Evolutionary conservation across 495 filamentous ascomycete genomes (phyloP).

Genomic region (Penicillium dipodomyicola): DNA sequence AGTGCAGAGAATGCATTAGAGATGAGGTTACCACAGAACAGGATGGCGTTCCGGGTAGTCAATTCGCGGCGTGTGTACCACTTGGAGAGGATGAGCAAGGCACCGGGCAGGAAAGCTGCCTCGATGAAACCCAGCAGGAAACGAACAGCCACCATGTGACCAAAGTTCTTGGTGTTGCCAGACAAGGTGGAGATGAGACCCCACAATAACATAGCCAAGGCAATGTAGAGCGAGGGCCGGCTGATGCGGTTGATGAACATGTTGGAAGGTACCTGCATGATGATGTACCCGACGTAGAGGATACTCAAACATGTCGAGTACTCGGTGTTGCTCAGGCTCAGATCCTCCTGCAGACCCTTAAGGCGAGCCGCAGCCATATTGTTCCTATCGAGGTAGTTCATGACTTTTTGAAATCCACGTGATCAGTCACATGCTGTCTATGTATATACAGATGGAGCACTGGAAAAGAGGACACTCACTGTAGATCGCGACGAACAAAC

Average conservation of each 20-base stretch:
- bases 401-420: constrained; percentile 6
- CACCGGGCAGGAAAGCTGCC: constrained; percentile 45
- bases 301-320: constrained; percentile 62
- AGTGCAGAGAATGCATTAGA: constrained; percentile 65
- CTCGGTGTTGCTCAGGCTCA: constrained; percentile 44
- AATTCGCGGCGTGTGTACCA: constrained; percentile 48
- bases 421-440: not conserved
- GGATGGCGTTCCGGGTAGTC: constrained; percentile 41
- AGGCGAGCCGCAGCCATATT: constrained; percentile 51
- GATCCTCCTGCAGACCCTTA: constrained; percentile 51
- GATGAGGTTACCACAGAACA: constrained; percentile 49
- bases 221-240: constrained; percentile 61
- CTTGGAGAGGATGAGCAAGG: constrained; percentile 45
- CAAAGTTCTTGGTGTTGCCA: constrained; percentile 52
- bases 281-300: constrained; percentile 59
- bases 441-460: not conserved
- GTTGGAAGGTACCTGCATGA: constrained; percentile 38
- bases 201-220: constrained; percentile 63
- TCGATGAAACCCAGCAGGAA: constrained; percentile 67
- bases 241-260: constrained; percentile 44
- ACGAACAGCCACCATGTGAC: constrained; percentile 58
- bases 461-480: not conserved
- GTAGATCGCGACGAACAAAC: constrained; percentile 34
- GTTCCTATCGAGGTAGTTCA: constrained; percentile 51
- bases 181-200: constrained; percentile 61